These are phyloP conservation scores for Colletotrichum sansevieriae DNA, from an alignment of 2,329 filamentous ascomycete genomes.

Conservation along the genomic window DNA sequence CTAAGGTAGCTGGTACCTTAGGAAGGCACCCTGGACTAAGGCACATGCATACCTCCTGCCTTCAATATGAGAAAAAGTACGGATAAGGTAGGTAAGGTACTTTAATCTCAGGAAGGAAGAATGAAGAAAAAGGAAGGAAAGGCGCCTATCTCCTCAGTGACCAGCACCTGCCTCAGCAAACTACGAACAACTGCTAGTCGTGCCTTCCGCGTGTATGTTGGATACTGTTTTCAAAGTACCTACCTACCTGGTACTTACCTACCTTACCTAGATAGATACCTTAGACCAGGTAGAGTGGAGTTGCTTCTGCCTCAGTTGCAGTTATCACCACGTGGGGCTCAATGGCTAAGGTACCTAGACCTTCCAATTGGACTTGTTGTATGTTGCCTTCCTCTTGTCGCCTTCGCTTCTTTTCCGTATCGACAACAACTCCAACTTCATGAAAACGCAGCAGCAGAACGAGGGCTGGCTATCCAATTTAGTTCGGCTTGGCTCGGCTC, in stretches of 20 bases:
- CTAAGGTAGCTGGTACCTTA: not conserved
- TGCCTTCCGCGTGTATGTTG: not conserved
- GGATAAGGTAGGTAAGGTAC: no score
- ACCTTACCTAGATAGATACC: no score
- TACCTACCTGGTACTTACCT: no score
- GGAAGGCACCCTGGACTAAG: not conserved
- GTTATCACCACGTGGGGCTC: conserved; percentile 24
- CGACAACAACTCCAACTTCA: no score
- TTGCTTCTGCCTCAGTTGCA: no score
- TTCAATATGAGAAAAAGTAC: not conserved
- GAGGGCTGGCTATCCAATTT: not conserved
- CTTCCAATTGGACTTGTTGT: not conserved
- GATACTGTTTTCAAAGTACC: not conserved
- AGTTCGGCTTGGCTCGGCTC: conserved; percentile 16
- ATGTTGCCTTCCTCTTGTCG: no score
- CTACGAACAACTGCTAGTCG: not conserved
- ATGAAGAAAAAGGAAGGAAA: not conserved
- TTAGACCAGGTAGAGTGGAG: no score
- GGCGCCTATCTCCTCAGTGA: not conserved
- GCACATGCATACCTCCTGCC: not conserved
- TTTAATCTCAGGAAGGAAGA: not conserved
- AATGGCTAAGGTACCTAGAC: not conserved
- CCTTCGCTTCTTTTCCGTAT: no score
- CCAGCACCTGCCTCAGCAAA: conserved; percentile 4
- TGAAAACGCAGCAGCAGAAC: no score